Evolutionary conservation across 805 yeast genomes (phyloP).

Genomic region (Barnettozyma salicaria): DNA sequence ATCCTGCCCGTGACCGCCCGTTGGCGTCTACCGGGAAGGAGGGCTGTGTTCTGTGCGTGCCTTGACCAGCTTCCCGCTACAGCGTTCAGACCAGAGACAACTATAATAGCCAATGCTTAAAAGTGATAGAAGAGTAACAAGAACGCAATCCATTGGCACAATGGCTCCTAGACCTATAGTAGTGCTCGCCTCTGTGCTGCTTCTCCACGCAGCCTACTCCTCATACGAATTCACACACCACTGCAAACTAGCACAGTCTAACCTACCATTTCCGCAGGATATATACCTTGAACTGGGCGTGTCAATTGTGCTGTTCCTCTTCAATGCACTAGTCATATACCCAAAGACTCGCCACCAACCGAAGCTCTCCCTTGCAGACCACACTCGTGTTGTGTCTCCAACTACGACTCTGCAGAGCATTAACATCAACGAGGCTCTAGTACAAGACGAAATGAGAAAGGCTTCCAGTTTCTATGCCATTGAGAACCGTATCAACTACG

Average conservation of each 20-base stretch:
- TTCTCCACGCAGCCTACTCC: slow-evolving; percentile 10
- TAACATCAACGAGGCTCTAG: slow-evolving; percentile 3
- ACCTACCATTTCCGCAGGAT: slow-evolving; percentile 7
- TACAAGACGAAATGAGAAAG: slow-evolving; percentile 8
- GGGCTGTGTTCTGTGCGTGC: too few species aligned
- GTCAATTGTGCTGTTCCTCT: slow-evolving; percentile 2
- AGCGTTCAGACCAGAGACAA: too few species aligned
- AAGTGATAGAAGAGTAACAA: too few species aligned
- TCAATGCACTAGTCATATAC: slow-evolving; percentile 4
- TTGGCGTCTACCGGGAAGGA: too few species aligned
- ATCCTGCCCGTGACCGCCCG: too few species aligned
- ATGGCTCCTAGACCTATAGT: not conserved
- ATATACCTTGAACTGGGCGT: slow-evolving; percentile 5
- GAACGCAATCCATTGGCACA: too few species aligned
- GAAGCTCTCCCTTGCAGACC: slow-evolving; percentile 3
- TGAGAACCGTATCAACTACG: slow-evolving; percentile 8
- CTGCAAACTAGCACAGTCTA: not conserved
- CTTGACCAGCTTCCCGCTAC: too few species aligned
- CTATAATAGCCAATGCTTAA: too few species aligned
- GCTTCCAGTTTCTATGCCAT: slow-evolving; percentile 5
- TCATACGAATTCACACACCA: slow-evolving; percentile 8
- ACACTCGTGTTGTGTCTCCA: slow-evolving; percentile 1
- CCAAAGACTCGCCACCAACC: slow-evolving; percentile 3
- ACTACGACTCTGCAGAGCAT: slow-evolving; percentile 1
- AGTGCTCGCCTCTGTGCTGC: not conserved